phyloP scores from a whole-genome alignment of 2,329 filamentous ascomycete genomes.

The Tolypocladium tropicale region DNA sequence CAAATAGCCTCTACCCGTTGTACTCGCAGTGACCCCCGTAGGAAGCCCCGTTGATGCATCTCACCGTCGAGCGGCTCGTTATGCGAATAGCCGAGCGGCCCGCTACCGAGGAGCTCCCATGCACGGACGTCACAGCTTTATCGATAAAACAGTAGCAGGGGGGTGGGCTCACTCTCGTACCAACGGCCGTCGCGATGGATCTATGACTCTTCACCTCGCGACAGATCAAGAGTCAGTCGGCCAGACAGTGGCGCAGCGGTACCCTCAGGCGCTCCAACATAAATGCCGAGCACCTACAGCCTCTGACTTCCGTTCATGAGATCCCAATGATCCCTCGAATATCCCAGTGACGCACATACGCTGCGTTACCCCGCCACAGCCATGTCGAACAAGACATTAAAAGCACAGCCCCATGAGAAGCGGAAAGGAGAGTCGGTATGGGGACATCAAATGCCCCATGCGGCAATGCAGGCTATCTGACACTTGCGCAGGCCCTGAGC shows the following conservation, averaged over 20 bases:
- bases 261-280: not conserved
- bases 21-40: not conserved
- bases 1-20: not conserved
- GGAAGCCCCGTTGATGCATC: not conserved
- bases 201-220: slow-evolving; percentile 3
- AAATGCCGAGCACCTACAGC: not conserved
- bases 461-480: slow-evolving; percentile 1
- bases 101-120: not conserved
- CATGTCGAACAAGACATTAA: slow-evolving; percentile 47
- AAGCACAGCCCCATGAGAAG: slow-evolving; percentile 64
- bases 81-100: not conserved
- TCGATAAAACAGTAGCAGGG: slow-evolving; percentile 7
- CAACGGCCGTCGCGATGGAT: not conserved
- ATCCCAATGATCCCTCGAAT: slow-evolving; percentile 19
- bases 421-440: slow-evolving; percentile 78
- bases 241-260: slow-evolving; percentile 3
- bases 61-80: not conserved
- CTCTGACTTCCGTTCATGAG: not conserved
- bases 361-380: slow-evolving; percentile 16
- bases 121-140: slow-evolving; percentile 2
- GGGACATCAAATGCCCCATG: not conserved
- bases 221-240: slow-evolving; percentile 4
- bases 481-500: slow-evolving; percentile 53
- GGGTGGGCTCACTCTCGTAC: not conserved
- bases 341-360: slow-evolving; percentile 7